Base-by-base conservation (phyloP, 108 stramenopile species). In the Fragilaria crotonensis region DNA sequence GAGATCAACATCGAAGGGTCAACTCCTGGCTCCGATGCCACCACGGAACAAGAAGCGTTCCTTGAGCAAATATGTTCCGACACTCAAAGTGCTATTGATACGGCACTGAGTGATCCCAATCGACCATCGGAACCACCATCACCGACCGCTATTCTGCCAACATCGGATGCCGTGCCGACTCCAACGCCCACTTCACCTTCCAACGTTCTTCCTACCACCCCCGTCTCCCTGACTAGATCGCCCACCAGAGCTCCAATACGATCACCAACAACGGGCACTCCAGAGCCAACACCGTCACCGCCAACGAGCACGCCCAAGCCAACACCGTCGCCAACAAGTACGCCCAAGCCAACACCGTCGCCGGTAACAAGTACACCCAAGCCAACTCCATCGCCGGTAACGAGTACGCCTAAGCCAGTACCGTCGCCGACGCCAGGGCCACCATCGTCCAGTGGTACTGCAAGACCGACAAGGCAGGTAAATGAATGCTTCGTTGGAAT, bases 1-100 rank as follows among this genome's bases (percentile, higher is more conserved):
- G 32, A 46, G 23, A 62, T 78, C 17, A 57, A 71, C 55, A 29
- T 69, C 4, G 57, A 25, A 18, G 74, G 74, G 4, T 44, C 68
- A 26, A 65, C 60, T 23, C 68, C 64, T 4, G 68, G 60, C 4
- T 62, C 66, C 45, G 50, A 63, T 25, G 52, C 44, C 29, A 25
- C 36, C 4, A 21, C 45, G 46, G 52, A 53, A 41, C 47, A 60
- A 31, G 9, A 48, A 19, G 30, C 19, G 2, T 26, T 25, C 22
- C 30, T 60, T 26, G 36, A 60, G 30, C 25, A 23, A 18, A 48
- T 60, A 22, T 60, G 60, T 48, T 23, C 48, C 7, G 30, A 60
- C 5, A 49, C 60, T 4, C 7, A 20, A 25, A 53, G 7, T 49
- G 60, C 60, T 28, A 49, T 50, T 25, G 5, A 27, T n/a, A 29